These are phyloP conservation scores for Eucalyptus sideroxylon DNA, from an alignment of 345 rosid genomes.

Conservation along the genomic window DNA sequence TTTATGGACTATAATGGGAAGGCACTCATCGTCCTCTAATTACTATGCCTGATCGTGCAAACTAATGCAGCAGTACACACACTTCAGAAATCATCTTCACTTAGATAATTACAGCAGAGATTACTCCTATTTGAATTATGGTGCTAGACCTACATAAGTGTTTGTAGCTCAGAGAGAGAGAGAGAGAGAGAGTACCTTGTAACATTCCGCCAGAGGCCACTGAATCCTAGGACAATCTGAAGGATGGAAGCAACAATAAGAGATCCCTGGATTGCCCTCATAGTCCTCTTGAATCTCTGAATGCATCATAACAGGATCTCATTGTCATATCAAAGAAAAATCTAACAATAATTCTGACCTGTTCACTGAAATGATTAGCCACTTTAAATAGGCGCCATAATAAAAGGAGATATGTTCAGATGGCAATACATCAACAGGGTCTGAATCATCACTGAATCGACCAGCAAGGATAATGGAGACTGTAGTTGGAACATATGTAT, in stretches of 20 bases:
- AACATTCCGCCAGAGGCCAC: slow-evolving; percentile 98
- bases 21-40: not conserved
- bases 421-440: slow-evolving; percentile 52
- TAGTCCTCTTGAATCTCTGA: slow-evolving; percentile 71
- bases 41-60: not conserved
- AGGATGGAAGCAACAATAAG: slow-evolving; percentile 88
- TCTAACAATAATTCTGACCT: not conserved
- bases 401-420: not conserved
- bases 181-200: slow-evolving; percentile 29
- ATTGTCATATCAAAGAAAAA: not conserved
- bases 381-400: not conserved
- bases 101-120: not conserved
- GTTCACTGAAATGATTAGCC: not conserved
- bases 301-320: not conserved
- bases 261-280: slow-evolving; percentile 96
- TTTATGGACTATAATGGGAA: not conserved
- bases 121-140: not conserved
- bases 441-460: slow-evolving; percentile 47
- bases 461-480: slow-evolving; percentile 89
- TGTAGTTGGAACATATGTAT: slow-evolving; percentile 83
- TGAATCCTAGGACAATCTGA: slow-evolving; percentile 96
- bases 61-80: not conserved
- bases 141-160: not conserved
- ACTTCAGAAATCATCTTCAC: not conserved
- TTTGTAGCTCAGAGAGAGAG: not conserved